Base-by-base conservation (phyloP, 345 rosid genomes). In the Brassica rapa region DNA sequence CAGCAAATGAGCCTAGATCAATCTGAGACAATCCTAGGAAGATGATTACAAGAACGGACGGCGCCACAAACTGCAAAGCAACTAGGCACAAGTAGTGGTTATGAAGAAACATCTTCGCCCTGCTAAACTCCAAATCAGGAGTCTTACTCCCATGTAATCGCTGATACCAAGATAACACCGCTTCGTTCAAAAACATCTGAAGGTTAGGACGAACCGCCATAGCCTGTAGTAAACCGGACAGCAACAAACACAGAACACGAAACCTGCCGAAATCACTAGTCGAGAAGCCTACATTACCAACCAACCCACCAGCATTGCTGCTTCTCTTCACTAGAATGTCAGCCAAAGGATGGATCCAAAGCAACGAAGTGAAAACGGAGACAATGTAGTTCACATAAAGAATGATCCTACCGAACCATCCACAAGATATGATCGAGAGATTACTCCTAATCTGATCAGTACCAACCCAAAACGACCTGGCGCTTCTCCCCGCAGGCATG, bases 101-200 rank as follows among this genome's bases (percentile, higher is more conserved):
- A 82, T 94, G 97, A 76, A 92, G 86, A 60, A 94, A 94, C 73
- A 94, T 92, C 87, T 94, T 92, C 0, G 96, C 98, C 72, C 97
- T 85, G 33, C 98, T 94, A 66, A 88, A 94, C 30, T 92, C 98
- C 81, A 92, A 80, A 83, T 94, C 98, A 3, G 95, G 96, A 77
- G 88, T 84, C 76, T 86, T 94, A 79, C 95, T 89, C 6, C 91
- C 91, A 71, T 94, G 98, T 76, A 94, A 80, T 66, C 97, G 86
- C 78, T 92, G 98, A 78, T 94, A 94, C 97, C 98, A 94, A 0
- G 91, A 91, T 8, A 94, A 77, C 51, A 94, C 86, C 0, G 98
- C 98, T 85, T 91, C 98, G 14, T 94, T 94, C 93, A 92, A 79
- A 81, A 82, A 92, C 96, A 91, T 92, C 77, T 94, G 97, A 79